phyloP scores from a whole-genome alignment of 352 stramenopile genomes.

The Globisporangium polare region DNA sequence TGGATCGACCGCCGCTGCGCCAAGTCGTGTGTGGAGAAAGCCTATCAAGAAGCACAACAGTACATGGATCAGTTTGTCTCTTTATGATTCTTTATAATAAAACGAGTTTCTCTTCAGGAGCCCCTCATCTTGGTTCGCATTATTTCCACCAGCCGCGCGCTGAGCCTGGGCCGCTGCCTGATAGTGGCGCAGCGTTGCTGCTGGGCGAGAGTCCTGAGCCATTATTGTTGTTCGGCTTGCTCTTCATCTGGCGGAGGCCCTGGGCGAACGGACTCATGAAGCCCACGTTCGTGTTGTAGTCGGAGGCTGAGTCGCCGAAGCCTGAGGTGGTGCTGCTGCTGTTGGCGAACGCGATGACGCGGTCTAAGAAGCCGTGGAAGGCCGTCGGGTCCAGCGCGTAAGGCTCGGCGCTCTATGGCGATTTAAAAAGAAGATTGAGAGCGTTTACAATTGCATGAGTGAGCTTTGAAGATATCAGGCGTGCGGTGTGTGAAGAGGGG shows the following conservation, averaged over 20 bases:
- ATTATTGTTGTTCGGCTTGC: slow-evolving; percentile 21
- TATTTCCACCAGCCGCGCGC: slow-evolving; percentile 12
- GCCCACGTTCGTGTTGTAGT: slow-evolving; percentile 10
- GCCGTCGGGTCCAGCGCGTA: slow-evolving; percentile 44
- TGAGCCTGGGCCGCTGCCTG: not conserved
- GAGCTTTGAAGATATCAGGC: not conserved
- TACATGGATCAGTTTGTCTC: not conserved
- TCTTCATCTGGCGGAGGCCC: slow-evolving; percentile 49
- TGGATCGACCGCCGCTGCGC: not conserved
- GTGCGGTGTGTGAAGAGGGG: not conserved
- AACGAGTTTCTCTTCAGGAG: not conserved
- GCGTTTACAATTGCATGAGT: not conserved
- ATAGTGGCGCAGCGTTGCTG: not conserved
- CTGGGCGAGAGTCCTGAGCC: not conserved
- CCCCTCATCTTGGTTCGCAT: not conserved
- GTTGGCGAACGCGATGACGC: slow-evolving; percentile 56
- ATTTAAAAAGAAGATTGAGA: not conserved
- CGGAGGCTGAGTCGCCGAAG: slow-evolving; percentile 10
- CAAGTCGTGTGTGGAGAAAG: not conserved
- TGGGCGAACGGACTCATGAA: slow-evolving; percentile 17
- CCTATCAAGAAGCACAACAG: not conserved
- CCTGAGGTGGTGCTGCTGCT: slow-evolving; percentile 8
- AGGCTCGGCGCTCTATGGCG: slow-evolving; percentile 45
- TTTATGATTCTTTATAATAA: too few relatives aligned
- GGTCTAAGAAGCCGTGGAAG: slow-evolving; percentile 65